Evolutionary conservation across 208 protist genomes (phyloP), one percentile per base, ranked within the genome.

Genomic region (Acanthamoeba castellanii): DNA sequence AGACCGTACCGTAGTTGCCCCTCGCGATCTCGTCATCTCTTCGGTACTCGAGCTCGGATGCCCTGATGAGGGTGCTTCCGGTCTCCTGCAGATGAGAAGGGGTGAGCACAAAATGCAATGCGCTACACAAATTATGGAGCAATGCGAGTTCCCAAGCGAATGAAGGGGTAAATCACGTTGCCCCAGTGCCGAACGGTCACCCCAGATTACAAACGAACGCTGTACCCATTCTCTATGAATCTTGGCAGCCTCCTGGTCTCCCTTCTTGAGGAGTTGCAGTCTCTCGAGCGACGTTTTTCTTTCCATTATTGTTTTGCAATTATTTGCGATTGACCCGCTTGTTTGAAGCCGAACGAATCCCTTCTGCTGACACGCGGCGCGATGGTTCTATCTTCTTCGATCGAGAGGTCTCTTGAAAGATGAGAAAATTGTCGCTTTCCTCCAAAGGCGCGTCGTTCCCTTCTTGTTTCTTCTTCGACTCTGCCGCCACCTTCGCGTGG

Each of bases 1-100:
- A 94, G 30, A 94, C 89, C 47, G 59, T 74, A 52, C 85, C 85
- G 42, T 92, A 74, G 59, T 74, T 74, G 32, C 85, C 85, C 14
- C 34, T 34, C 34, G 85, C 85, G n/a, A 92, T 92, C 18, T 64
- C 78, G 25, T 87, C 50, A 27, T 61, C 78, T 64, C 47, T 16
- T 57, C 47, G 18, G 47, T 64, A 87, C 13, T 87, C 78, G 22
- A 87, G 78, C 30, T 87, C 78, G 13, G 42, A 61, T 18, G 78
- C 78, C 32, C 47, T n/a, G 20, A 87, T 87, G 78, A 64, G 57
- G 57, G 57, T 64, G 57, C 57, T 64, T 64, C 57, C 57, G 57
- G 57, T 64, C 22, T 64, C 57, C 57, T 64, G 57, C 20, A 25
- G 20, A 64, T 27, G 52, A 55, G 50, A 55, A 42, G 3, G 37